These are phyloP conservation scores for Papiliotrema laurentii DNA, from an alignment of 1,284 basidiomycete species.

Conservation along the genomic window DNA sequence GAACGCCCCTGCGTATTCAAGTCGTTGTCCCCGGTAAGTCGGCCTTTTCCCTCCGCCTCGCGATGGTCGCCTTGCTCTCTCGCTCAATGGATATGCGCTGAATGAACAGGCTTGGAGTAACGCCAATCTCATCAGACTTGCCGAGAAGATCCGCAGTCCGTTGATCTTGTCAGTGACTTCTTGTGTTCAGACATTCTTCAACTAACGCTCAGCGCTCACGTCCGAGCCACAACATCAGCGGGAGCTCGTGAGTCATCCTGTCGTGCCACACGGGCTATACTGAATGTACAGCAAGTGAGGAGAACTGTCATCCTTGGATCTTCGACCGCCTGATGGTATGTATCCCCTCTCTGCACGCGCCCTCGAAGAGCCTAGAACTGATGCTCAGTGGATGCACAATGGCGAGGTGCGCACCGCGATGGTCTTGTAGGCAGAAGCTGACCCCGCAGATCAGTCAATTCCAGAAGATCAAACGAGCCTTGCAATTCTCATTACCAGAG, in stretches of 20 bases:
- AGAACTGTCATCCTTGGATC: slow-evolving; percentile 90
- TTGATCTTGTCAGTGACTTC: slow-evolving; percentile 86
- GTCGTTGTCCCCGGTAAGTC: slow-evolving; percentile 78
- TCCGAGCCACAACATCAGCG: slow-evolving; percentile 70
- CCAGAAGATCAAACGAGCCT: slow-evolving; percentile 66
- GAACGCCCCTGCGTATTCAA: slow-evolving; percentile 92
- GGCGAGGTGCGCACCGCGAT: slow-evolving; percentile 52
- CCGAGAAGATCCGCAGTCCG: slow-evolving; percentile 91
- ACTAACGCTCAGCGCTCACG: slow-evolving; percentile 63
- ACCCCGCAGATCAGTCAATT: slow-evolving; percentile 66
- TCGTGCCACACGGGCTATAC: slow-evolving; percentile 40
- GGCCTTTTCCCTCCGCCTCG: too few relatives aligned
- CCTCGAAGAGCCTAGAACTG: too few relatives aligned
- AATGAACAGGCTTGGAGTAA: slow-evolving; percentile 86
- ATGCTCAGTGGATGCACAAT: slow-evolving; percentile 88
- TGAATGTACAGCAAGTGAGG: slow-evolving; percentile 69
- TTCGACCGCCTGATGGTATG: slow-evolving; percentile 81
- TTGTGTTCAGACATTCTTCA: background rate
- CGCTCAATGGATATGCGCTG: background rate
- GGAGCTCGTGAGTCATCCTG: slow-evolving; percentile 44
- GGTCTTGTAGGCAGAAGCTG: background rate
- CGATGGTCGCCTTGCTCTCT: too few relatives aligned
- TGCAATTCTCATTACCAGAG: slow-evolving; percentile 72
- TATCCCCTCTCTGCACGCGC: background rate
- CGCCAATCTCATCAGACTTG: slow-evolving; percentile 76